phyloP scores from a whole-genome alignment of 179 eudicot species.

The Amaranthus tricolor region DNA sequence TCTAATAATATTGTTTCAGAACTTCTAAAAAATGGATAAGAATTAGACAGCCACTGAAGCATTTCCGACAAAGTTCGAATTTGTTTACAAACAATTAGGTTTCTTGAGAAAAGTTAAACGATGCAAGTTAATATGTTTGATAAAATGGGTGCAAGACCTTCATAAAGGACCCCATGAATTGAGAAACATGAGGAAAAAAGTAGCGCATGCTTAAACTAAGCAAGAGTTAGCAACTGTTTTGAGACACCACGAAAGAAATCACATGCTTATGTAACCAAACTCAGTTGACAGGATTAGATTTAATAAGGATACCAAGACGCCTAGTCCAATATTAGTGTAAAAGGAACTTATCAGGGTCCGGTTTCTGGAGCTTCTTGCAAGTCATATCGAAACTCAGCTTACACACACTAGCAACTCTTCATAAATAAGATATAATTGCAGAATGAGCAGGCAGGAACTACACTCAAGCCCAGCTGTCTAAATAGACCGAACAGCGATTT shows the following conservation, averaged over 20 bases:
- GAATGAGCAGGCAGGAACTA: slow-evolving; percentile 4
- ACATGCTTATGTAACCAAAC: neutral
- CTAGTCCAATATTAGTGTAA: neutral
- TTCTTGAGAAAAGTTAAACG: neutral
- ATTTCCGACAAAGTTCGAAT: neutral
- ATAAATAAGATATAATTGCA: neutral
- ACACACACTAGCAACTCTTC: neutral
- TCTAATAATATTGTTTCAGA: no score
- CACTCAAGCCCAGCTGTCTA: slow-evolving; percentile 9
- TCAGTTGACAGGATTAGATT: neutral
- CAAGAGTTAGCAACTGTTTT: neutral
- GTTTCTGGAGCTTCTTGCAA: neutral
- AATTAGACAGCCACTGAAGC: neutral
- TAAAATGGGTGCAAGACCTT: neutral
- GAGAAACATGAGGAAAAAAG: neutral
- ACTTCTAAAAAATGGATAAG: no score
- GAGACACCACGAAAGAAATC: neutral
- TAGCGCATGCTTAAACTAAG: neutral
- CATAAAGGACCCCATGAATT: neutral
- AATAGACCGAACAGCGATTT: neutral
- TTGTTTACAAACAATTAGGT: neutral
- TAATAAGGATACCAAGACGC: neutral
- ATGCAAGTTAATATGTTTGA: neutral
- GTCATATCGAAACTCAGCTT: neutral
- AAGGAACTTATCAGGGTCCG: neutral